Base-by-base conservation (phyloP, 768 basidiomycete species). In the Hysterangium stoloniferum region DNA sequence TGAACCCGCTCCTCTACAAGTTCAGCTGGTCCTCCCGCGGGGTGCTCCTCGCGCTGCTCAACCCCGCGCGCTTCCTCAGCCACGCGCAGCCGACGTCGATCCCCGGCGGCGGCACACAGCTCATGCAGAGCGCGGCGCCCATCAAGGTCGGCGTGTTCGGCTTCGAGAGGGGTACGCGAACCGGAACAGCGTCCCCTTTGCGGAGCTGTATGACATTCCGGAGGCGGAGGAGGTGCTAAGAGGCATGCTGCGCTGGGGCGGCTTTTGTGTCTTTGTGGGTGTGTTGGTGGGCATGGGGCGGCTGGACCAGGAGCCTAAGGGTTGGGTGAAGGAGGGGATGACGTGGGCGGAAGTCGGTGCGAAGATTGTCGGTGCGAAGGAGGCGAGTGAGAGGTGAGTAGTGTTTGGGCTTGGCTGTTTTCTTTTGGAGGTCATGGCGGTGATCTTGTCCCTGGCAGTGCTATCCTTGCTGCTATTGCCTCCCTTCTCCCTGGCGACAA, bases 11-110 rank as follows among this genome's bases (percentile, higher is more conserved):
- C 51, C 95, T 95, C 9, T 99, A 97, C 81, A 97, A 97, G 67
- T 97, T 99, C 72, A 96, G 92, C 32, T 98, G 96, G 96, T 95
- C 92, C 6, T 88, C 93, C 6, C 86, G 92, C 19, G 95, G 94
- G 45, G 93, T 94, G 37, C 84, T 99, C 49, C 85, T 97, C 58
- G 95, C 96, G 2, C 79, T 97, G 45, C 79, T 93, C 59, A 98
- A 98, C 73, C 73, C 78, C 31, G 96, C 91, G 17, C 82, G 86
- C 3, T 93, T 84, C 70, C 73, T 86, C 61, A 72, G 80, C 33
- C 70, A 76, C 48, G 79, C 82, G 28, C 68, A 88, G 66, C 69
- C 77, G 40, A 72, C 82, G 45, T 72, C 78, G 37, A 75, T 98
- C 37, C 65, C 74, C 6, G n/a, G n/a, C n/a, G n/a, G n/a, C n/a